Base-by-base conservation (phyloP, 345 rosid genomes). In the Boechera divaricarpa region DNA sequence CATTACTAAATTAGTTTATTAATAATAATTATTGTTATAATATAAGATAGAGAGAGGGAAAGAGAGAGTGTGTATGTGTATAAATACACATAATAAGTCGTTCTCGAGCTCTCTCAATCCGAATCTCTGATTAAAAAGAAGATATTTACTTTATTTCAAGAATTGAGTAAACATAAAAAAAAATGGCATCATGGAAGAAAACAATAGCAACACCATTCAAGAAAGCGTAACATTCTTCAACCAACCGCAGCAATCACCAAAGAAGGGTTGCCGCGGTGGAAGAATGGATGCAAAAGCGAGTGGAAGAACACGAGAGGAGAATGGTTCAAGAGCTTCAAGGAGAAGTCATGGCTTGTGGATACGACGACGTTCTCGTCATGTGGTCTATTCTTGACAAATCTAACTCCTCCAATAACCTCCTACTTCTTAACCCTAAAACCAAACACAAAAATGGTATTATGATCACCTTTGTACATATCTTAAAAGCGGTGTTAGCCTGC, bases 371-470 rank as follows among this genome's bases (percentile, higher is more conserved):
- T 66, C 97, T 88, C 26, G 93, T 93, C 65, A 93, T 93, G 98
- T 93, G 97, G 97, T 93, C 98, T 38, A 93, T 93, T 80, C 92
- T 93, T 2, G 98, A 93, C 81, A 91, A 93, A 84, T 87, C 98
- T 83, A 91, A 85, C 77, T 79, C 94, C 65, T 78, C 78, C 16
- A 67, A 73, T 85, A 77, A 77, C 75, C 76, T 89, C 65, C n/a
- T n/a, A 69, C 87, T 76, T 77, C 90, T n/a, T 84, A 70, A 78
- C 32, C 53, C 21, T 31, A 59, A 32, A 28, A 69, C 70, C 74
- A 76, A 3, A 60, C 18, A 68, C 56, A 51, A 12, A 21, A 31
- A n/a, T 7, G 59, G 39, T 78, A 18, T 42, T 28, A 41, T 67
- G 45, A 9, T 60, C 63, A 54, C 52, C 33, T 42, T 33, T 79